A percentile compares a stretch with the other conserved stretches of the same genome.
Evolutionary conservation across 208 protist species (phyloP).

Genomic region (Trypanosomatidae sp.): DNA sequence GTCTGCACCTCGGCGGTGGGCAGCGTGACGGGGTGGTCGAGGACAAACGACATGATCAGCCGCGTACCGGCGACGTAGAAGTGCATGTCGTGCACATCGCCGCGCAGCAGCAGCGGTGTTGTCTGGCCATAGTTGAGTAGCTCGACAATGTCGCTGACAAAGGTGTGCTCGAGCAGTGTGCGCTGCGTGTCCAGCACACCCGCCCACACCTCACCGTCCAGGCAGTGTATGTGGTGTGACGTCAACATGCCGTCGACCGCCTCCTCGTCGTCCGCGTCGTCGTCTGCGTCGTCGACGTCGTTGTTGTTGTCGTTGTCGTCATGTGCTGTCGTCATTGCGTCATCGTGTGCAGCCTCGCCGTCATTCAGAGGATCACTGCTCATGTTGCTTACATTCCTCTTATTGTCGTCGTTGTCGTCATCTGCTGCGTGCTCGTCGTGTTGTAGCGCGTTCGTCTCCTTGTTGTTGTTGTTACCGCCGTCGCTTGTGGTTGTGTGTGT

Average conservation of each 20-base stretch:
- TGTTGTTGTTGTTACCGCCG: too few species aligned
- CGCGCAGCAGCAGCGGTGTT: slow-evolving; percentile 1
- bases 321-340: not conserved
- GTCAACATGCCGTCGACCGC: too few species aligned
- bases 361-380: not conserved
- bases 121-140: slow-evolving; percentile 22
- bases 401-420: too few species aligned
- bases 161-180: slow-evolving; percentile 4
- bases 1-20: slow-evolving; percentile 19
- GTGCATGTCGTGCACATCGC: slow-evolving; percentile 9
- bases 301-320: slow-evolving; percentile 4
- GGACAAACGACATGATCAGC: slow-evolving; percentile 15
- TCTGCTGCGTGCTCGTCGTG: too few species aligned
- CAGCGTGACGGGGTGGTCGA: slow-evolving; percentile 16
- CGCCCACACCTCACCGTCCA: slow-evolving; percentile 22
- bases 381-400: not conserved
- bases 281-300: slow-evolving; percentile 4
- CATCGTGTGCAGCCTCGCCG: not conserved
- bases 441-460: too few species aligned
- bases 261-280: not conserved
- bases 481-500: too few species aligned
- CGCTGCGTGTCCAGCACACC: slow-evolving; percentile 5
- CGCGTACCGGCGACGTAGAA: slow-evolving; percentile 11
- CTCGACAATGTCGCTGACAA: slow-evolving; percentile 17
- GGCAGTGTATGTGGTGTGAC: slow-evolving; percentile 13